Conservation (phyloP, 345 rosid genomes). For the Rhodomyrtus tomentosa region DNA sequence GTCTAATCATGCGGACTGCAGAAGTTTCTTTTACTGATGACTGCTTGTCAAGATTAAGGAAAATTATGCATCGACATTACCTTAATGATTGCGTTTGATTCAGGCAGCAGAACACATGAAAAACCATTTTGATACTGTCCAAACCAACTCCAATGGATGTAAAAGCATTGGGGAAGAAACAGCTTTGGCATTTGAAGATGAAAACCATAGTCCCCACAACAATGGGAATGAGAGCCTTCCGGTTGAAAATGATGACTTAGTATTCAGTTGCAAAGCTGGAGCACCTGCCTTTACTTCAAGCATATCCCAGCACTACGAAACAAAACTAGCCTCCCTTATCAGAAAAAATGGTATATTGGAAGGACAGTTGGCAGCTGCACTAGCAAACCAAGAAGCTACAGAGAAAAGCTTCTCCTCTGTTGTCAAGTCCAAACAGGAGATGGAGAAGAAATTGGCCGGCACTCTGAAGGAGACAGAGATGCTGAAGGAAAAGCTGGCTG, state of each 20-base stretch:
- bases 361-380: slow-evolving; percentile 67
- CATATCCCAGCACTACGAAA: slow-evolving; percentile 62
- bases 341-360: slow-evolving; percentile 66
- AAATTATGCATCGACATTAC: not conserved
- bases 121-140: slow-evolving; percentile 23
- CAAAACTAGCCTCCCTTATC: slow-evolving; percentile 55
- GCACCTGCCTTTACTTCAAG: slow-evolving; percentile 36
- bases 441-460: slow-evolving; percentile 60
- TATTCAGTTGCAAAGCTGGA: slow-evolving; percentile 30
- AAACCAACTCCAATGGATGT: slow-evolving; percentile 17
- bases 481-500: slow-evolving; percentile 73
- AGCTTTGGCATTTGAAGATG: slow-evolving; percentile 29
- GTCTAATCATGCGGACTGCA: not conserved
- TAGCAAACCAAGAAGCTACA: slow-evolving; percentile 51
- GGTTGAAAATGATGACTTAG: slow-evolving; percentile 28
- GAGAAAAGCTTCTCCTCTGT: slow-evolving; percentile 69
- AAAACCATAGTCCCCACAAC: slow-evolving; percentile 18
- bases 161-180: slow-evolving; percentile 43
- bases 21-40: not conserved
- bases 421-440: slow-evolving; percentile 66
- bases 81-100: slow-evolving; percentile 6
- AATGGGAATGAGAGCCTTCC: slow-evolving; percentile 28
- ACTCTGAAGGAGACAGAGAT: slow-evolving; percentile 67
- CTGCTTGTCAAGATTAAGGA: not conserved
- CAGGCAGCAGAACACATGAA: slow-evolving; percentile 38